A percentile compares a stretch with the other conserved stretches of the same genome.
Evolutionary conservation across 2,329 filamentous ascomycete species (phyloP).

Genomic region (Xylariaceae sp.): DNA sequence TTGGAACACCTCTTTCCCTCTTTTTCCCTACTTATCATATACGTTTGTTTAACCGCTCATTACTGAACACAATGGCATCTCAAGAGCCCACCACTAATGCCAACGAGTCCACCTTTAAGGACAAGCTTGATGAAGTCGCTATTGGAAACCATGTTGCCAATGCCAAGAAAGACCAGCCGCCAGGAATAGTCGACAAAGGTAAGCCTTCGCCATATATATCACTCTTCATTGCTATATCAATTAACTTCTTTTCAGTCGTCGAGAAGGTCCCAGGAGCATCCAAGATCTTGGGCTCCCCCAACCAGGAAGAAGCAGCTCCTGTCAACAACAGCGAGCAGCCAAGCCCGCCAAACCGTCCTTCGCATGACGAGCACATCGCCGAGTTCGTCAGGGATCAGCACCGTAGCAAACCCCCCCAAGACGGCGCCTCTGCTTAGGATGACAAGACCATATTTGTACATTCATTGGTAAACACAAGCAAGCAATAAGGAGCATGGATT

Average conservation of each 20-base stretch:
- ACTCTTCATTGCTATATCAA: conserved; percentile 3
- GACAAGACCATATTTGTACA: too few relatives aligned
- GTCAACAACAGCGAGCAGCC: conserved; percentile 11
- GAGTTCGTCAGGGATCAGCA: conserved; percentile 53
- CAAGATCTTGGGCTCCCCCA: conserved; percentile 36
- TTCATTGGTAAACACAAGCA: too few relatives aligned
- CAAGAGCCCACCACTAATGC: too few relatives aligned
- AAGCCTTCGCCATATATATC: conserved; percentile 5
- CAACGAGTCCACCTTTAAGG: conserved; percentile 39
- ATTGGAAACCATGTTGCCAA: conserved; percentile 24
- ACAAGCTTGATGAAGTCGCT: conserved; percentile 42
- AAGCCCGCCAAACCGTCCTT: conserved; percentile 39
- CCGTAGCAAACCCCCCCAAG: conserved; percentile 44
- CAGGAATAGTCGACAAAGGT: conserved; percentile 44
- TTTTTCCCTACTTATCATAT: too few relatives aligned
- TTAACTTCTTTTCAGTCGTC: conserved; percentile 30
- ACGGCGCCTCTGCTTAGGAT: too few relatives aligned
- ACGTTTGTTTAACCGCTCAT: too few relatives aligned
- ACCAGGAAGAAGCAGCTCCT: conserved; percentile 31
- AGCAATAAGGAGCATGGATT: too few relatives aligned
- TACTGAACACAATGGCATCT: too few relatives aligned
- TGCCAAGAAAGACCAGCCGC: conserved; percentile 13
- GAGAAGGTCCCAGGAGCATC: conserved; percentile 42
- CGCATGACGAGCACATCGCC: conserved; percentile 47
- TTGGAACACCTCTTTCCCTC: too few relatives aligned